Conservation (phyloP, 2,329 filamentous ascomycete genomes). For the Trichoderma koningii region DNA sequence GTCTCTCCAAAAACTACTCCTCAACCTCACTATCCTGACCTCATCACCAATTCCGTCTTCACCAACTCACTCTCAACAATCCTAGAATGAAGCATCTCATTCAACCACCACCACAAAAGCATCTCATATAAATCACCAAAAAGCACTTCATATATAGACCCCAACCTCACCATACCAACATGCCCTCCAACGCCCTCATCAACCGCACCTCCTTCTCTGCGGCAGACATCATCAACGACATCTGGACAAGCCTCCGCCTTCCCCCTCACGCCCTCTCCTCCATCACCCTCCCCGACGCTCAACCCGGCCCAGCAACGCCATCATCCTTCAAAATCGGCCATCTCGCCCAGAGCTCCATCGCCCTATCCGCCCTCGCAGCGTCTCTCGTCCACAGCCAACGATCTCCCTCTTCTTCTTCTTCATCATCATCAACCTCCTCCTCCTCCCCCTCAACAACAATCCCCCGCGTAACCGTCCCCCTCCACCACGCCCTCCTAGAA, state of each 20-base stretch:
- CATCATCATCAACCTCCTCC: background rate
- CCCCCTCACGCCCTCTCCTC: conserved; percentile 25
- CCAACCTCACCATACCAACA: background rate
- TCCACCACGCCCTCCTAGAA: conserved; percentile 51
- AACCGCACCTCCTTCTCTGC: conserved; percentile 26
- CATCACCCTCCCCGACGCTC: conserved; percentile 28
- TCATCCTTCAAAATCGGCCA: conserved; percentile 58
- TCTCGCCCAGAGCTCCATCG: conserved; percentile 56
- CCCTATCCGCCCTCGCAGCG: conserved; percentile 52
- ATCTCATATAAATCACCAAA: background rate
- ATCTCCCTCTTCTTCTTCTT: background rate
- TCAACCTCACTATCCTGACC: background rate
- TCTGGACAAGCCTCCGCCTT: conserved; percentile 29
- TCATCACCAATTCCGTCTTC: too few species aligned
- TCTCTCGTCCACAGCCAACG: conserved; percentile 46
- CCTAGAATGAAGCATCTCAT: background rate
- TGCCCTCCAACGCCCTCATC: conserved; percentile 13
- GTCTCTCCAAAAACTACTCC: background rate
- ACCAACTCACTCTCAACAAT: background rate
- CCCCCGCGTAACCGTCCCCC: conserved; percentile 46
- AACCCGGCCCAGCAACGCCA: conserved; percentile 38
- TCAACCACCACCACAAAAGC: background rate
- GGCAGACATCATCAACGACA: conserved; percentile 27
- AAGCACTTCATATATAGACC: background rate
- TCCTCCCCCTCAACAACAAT: conserved; percentile 25